Conservation (phyloP, 1,284 basidiomycete species). For the Papiliotrema flavescens region DNA sequence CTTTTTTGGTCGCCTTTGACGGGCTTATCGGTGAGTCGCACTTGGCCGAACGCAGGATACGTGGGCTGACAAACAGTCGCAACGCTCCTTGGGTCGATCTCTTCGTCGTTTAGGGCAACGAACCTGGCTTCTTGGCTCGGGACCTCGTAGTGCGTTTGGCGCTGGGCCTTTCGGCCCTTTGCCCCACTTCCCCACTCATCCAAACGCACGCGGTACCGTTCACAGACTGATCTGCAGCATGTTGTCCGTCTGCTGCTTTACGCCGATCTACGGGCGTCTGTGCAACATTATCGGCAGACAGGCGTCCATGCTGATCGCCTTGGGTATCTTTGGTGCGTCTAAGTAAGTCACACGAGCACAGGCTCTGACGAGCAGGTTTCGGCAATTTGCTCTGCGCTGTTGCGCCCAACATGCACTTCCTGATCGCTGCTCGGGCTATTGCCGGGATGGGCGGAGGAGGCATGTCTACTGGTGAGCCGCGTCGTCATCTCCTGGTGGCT, state of each 20-base stretch:
- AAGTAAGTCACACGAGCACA: slow-evolving; percentile 10
- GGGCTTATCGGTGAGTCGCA: slow-evolving; percentile 54
- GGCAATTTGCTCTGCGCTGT: slow-evolving; percentile 79
- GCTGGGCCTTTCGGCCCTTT: too few relatives aligned
- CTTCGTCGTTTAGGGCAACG: slow-evolving; percentile 43
- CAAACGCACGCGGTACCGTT: not conserved
- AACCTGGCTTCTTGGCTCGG: slow-evolving; percentile 77
- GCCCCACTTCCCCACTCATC: not conserved
- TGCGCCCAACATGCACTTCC: slow-evolving; percentile 74
- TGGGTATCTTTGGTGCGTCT: slow-evolving; percentile 69
- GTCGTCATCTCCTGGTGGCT: too few relatives aligned
- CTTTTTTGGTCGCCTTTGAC: slow-evolving; percentile 72
- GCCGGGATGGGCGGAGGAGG: slow-evolving; percentile 90
- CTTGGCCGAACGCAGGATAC: slow-evolving; percentile 49
- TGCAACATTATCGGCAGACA: slow-evolving; percentile 83
- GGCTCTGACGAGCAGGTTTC: slow-evolving; percentile 54
- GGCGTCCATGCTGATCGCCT: slow-evolving; percentile 64
- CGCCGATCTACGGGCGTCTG: slow-evolving; percentile 80
- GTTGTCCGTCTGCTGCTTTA: slow-evolving; percentile 81
- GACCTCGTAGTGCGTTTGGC: slow-evolving; percentile 58
- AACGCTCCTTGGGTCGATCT: slow-evolving; percentile 58
- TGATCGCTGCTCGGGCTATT: slow-evolving; percentile 73
- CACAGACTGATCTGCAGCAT: slow-evolving; percentile 47
- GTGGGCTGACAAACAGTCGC: slow-evolving; percentile 28
- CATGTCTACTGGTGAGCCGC: slow-evolving; percentile 37